Base-by-base conservation (phyloP, 2,329 filamentous ascomycete species). In the Thelonectria blattea region DNA sequence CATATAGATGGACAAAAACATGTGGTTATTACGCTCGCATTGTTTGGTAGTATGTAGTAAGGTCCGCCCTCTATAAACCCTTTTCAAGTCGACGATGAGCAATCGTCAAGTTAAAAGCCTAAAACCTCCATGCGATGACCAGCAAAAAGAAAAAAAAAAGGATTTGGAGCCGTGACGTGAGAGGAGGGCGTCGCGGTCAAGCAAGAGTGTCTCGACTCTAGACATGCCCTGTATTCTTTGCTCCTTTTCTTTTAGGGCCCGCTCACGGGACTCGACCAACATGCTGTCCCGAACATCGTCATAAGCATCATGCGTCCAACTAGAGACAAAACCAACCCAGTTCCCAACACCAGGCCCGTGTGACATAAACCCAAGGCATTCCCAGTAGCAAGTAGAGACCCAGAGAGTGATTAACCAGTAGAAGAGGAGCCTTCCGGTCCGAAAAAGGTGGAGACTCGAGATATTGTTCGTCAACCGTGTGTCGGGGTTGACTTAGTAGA, bases 401-500 rank as follows among this genome's bases (percentile, higher is more conserved):
- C n/a, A 60, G 42, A 60, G 47, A 49, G 54, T 43, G 56, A 55
- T 49, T 34, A 59, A 62, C 41, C 47, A 58, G 27, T 27, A 52
- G 27, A 61, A 46, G 43, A 10, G 17, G 30, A 47, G 12, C 30
- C 20, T 14, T 15, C 34, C 17, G 47, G 15, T 14, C 34, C 12
- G 11, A 41, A 52, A 42, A 17, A 18, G 37, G 8, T 15, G 17
- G 15, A n/a, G 24, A 37, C 20, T 24, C 18, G 42, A 52, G 49
- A 49, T 11, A 48, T 56, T 30, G 10, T 54, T 14, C 17, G 41
- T 52, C 24, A 24, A 18, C 50, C 30, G 42, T 46, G 15, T 18
- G 32, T 12, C 11, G 24, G 18, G 22, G 42, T 60, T n/a, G 49
- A 45, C 58, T 84, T 85, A 99, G 83, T 99, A 99, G 82, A 98